Evolutionary conservation across 192 early-diverging fungal genomes (phyloP).

Genomic region (Umbelopsis ramanniana): DNA sequence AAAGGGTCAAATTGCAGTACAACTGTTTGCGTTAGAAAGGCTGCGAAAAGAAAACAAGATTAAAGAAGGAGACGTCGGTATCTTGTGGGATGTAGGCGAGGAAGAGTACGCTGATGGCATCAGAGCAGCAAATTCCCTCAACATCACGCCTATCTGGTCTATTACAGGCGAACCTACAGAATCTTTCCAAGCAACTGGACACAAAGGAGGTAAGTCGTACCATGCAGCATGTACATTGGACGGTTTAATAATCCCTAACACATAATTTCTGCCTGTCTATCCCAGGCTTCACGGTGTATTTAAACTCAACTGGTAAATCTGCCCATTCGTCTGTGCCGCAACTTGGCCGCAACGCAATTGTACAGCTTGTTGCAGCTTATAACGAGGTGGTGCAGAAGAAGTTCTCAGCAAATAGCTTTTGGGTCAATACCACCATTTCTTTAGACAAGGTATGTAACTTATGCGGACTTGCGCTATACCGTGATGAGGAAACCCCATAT

Average conservation of each 20-base stretch:
- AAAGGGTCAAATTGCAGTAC: constrained; percentile 52
- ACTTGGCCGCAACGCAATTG: constrained; percentile 7
- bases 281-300: not conserved
- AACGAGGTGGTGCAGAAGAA: not conserved
- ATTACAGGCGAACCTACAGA: constrained; percentile 57
- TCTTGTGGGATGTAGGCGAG: constrained; percentile 57
- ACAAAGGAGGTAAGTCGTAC: constrained; percentile 45
- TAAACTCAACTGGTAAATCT: not conserved
- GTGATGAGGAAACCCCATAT: not conserved
- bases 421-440: constrained; percentile 8
- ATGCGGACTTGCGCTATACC: not conserved
- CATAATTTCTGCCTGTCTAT: not conserved
- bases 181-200: constrained; percentile 48
- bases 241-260: not conserved
- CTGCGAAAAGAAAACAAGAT: constrained; percentile 50
- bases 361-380: not conserved
- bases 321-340: constrained; percentile 11
- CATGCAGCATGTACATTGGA: constrained; percentile 32
- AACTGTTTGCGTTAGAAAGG: constrained; percentile 50
- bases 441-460: constrained; percentile 8
- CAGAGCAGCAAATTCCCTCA: constrained; percentile 47
- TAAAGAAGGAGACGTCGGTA: constrained; percentile 51
- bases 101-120: constrained; percentile 59
- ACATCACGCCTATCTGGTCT: constrained; percentile 33
- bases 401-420: not conserved